Evolutionary conservation across 768 basidiomycete species (phyloP).

Genomic region (Lentinula edodes): DNA sequence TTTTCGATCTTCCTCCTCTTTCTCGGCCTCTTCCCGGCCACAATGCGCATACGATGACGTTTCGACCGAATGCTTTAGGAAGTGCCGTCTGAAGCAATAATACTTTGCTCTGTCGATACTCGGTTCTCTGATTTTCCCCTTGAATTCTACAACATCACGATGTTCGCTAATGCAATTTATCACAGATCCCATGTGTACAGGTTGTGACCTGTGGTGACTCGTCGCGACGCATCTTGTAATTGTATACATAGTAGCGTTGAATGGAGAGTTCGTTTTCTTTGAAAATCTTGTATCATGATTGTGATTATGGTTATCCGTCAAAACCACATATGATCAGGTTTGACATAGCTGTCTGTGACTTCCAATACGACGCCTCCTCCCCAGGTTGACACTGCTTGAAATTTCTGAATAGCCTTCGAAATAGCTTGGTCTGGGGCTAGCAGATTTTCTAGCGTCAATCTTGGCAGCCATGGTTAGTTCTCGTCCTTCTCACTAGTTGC

Average conservation of each 20-base stretch:
- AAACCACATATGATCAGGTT: background rate
- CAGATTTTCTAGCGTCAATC: background rate
- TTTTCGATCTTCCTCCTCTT: background rate
- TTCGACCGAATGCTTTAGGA: slow-evolving; percentile 2
- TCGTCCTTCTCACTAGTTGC: background rate
- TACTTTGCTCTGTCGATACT: background rate
- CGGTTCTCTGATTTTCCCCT: background rate
- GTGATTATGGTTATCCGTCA: background rate
- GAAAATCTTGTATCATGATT: background rate
- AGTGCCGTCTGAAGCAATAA: background rate
- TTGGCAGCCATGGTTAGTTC: background rate
- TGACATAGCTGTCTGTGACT: background rate
- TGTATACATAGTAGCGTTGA: background rate
- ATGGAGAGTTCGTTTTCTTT: background rate
- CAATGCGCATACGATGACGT: background rate
- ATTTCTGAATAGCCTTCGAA: too few species aligned
- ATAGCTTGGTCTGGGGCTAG: background rate
- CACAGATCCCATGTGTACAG: background rate
- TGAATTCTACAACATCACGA: background rate
- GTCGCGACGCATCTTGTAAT: background rate
- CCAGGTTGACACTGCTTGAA: background rate
- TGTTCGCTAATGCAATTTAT: background rate
- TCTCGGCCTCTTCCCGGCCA: background rate
- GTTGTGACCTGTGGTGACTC: background rate
- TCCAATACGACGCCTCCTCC: background rate